Conservation (phyloP, 768 basidiomycete genomes). For the Suillus weaverae region DNA sequence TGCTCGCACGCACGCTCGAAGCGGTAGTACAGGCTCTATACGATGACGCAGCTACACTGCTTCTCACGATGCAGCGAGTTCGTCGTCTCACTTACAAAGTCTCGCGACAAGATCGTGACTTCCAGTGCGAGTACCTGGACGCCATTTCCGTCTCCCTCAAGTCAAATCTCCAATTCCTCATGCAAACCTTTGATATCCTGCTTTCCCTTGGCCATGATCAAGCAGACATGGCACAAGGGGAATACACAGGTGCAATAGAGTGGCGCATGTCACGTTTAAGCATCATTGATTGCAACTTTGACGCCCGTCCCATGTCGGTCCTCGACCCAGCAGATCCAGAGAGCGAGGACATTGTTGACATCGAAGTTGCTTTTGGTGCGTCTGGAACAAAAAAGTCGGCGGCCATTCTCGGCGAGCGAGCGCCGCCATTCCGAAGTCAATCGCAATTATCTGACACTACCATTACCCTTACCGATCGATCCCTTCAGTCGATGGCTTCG, state of each 20-base stretch:
- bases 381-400: slow-evolving; percentile 35
- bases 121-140: slow-evolving; percentile 45
- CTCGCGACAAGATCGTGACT: slow-evolving; percentile 19
- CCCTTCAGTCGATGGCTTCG: slow-evolving; percentile 21
- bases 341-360: slow-evolving; percentile 56
- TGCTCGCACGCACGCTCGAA: slow-evolving; percentile 70
- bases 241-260: slow-evolving; percentile 75
- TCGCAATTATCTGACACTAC: slow-evolving; percentile 36
- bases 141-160: slow-evolving; percentile 51
- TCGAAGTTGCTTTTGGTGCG: slow-evolving; percentile 51
- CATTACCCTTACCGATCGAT: slow-evolving; percentile 31
- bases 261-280: slow-evolving; percentile 76
- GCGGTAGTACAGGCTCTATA: slow-evolving; percentile 68
- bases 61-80: slow-evolving; percentile 54
- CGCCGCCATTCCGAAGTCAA: slow-evolving; percentile 32
- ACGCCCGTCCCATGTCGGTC: slow-evolving; percentile 41
- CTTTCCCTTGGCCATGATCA: slow-evolving; percentile 69
- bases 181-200: slow-evolving; percentile 62
- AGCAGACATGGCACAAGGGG: slow-evolving; percentile 64
- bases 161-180: slow-evolving; percentile 54
- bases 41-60: slow-evolving; percentile 64
- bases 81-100: slow-evolving; percentile 15
- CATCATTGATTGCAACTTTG: slow-evolving; percentile 52
- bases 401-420: slow-evolving; percentile 20
- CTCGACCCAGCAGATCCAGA: slow-evolving; percentile 41